Evolutionary conservation across 1,139 yeast species (phyloP).

Genomic region (Scheffersomyces quercinus): DNA sequence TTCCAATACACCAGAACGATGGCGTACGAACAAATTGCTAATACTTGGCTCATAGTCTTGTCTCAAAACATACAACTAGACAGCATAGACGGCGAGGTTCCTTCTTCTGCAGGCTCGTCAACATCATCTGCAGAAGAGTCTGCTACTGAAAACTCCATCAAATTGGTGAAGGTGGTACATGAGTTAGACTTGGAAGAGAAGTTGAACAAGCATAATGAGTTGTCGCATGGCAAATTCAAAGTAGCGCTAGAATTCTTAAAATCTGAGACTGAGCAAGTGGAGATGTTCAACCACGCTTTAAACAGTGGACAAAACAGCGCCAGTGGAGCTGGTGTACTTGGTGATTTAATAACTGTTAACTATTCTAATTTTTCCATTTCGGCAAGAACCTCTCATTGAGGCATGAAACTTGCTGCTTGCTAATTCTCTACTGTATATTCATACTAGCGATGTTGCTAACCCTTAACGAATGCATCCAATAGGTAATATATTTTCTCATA

Average conservation of each 20-base stretch:
- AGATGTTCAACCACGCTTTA: slow-evolving; percentile 22
- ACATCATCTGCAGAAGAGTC: slow-evolving; percentile 7
- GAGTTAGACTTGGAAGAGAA: slow-evolving; percentile 43
- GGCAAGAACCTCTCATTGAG: slow-evolving; percentile 18
- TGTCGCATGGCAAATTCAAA: slow-evolving; percentile 51
- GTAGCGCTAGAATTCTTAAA: slow-evolving; percentile 50
- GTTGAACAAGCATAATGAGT: slow-evolving; percentile 59
- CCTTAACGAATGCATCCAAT: too few relatives aligned
- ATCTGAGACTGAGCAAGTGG: slow-evolving; percentile 34
- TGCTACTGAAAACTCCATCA: slow-evolving; percentile 22
- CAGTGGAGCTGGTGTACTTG: slow-evolving; percentile 24
- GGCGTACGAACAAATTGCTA: slow-evolving; percentile 79
- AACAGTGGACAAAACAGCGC: slow-evolving; percentile 15
- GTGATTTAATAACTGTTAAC: slow-evolving; percentile 47
- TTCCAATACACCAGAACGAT: slow-evolving; percentile 71
- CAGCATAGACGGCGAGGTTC: slow-evolving; percentile 8
- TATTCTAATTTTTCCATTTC: slow-evolving; percentile 44
- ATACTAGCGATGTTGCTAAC: not conserved
- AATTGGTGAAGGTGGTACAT: slow-evolving; percentile 31
- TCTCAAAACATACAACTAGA: slow-evolving; percentile 30
- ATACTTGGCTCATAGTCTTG: slow-evolving; percentile 71
- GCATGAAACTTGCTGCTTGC: not conserved
- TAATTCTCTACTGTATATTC: not conserved
- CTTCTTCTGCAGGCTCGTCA: slow-evolving; percentile 1
- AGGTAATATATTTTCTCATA: too few relatives aligned